Evolutionary conservation across 805 yeast genomes (phyloP).

Genomic region (Ogataea saltuana): DNA sequence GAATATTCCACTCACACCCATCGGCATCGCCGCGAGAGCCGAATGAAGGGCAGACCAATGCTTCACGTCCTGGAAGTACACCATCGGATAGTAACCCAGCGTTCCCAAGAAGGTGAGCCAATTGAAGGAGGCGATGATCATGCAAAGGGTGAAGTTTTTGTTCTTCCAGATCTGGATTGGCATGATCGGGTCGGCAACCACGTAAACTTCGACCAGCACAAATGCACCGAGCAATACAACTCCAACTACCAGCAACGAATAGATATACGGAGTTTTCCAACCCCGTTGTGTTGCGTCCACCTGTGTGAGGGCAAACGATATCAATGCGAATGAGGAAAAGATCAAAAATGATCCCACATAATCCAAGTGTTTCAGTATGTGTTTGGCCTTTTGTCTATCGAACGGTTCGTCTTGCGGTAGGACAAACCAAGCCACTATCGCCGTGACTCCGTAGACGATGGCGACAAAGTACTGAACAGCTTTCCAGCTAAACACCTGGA

Average conservation of each 20-base stretch:
- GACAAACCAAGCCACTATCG: conserved; percentile 24
- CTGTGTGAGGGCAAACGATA: conserved; percentile 42
- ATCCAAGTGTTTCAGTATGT: conserved; percentile 32
- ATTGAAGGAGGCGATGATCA: conserved; percentile 34
- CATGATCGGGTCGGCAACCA: conserved; percentile 41
- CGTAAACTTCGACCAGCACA: conserved; percentile 37
- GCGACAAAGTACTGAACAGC: conserved; percentile 40
- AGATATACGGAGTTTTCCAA: conserved; percentile 46
- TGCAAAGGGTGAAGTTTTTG: conserved; percentile 37
- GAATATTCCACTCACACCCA: conserved; percentile 38
- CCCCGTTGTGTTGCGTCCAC: conserved; percentile 38
- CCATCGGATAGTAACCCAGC: conserved; percentile 35
- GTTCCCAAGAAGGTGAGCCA: conserved; percentile 42
- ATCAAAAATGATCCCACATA: conserved; percentile 40
- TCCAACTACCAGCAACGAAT: conserved; percentile 40
- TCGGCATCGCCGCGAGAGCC: conserved; percentile 40
- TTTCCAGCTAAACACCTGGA: conserved; percentile 38
- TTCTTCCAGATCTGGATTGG: conserved; percentile 42
- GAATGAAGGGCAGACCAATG: conserved; percentile 39
- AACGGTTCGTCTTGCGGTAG: conserved; percentile 37
- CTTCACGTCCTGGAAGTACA: conserved; percentile 40
- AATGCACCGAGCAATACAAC: conserved; percentile 31
- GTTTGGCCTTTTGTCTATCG: conserved; percentile 16
- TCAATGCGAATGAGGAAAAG: conserved; percentile 35
- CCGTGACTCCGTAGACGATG: conserved; percentile 35